Base-by-base conservation (phyloP, 1,284 basidiomycete species). In the Xerocomus subilludens region DNA sequence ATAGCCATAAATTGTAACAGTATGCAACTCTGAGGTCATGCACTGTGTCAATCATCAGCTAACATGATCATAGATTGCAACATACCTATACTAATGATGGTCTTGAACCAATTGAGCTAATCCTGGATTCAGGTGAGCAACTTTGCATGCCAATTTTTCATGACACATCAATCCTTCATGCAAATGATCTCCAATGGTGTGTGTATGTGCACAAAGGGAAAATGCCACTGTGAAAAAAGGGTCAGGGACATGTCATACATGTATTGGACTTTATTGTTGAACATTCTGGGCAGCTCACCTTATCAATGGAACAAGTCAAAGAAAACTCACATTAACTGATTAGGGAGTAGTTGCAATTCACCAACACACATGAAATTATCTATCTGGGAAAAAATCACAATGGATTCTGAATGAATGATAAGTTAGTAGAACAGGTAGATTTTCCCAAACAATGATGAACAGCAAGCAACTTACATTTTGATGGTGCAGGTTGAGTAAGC, bases 181-280 rank as follows among this genome's bases (percentile, higher is more conserved):
- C 63, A 35, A 64, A 64, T 36, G 33, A 64, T 18, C 23, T 64
- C 5, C 32, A 8, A 16, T 21, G 33, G 2, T 14, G 32, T 16
- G 47, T 64, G 4, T 64, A 51, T 14, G 32, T 51, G 25, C 49
- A 18, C 7, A 18, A 64, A 16, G 63, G 32, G 32, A 51, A 53
- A 35, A 64, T 64, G 49, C 63, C 47, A 35, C 23, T 64, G 33
- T 8, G 63, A 27, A 64, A 64, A 36, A 64, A 64, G 33, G 47
- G 63, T 51, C 63, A 64, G 18, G 63, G 63, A 16, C 25, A 16
- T 16, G 63, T 47, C 33, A 64, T 64, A 4, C 63, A 64, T 53
- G 38, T 63, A 2, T 63, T 38, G 7, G 49, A 64, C 23, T 64
- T 64, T 27, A 64, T 64, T 35, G 30, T 64, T 27, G 49, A 64